A percentile compares a stretch with the other conserved stretches of the same genome.
Evolutionary conservation across 306 rosid genomes (phyloP).

Genomic region (Quercus variabilis): DNA sequence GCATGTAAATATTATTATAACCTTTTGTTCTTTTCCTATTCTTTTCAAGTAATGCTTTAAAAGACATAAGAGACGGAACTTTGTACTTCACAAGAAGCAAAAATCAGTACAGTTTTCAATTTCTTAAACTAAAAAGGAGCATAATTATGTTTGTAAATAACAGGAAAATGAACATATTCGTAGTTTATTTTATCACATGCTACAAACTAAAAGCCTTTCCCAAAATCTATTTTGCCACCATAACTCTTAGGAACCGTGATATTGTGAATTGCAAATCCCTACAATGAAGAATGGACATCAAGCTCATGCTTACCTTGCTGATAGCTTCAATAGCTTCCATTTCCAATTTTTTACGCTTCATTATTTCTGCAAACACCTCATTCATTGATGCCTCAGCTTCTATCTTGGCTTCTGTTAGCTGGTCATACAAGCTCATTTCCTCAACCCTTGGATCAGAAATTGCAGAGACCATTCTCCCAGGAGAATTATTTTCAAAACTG

Average conservation of each 20-base stretch:
- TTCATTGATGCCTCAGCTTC: slow-evolving; percentile 49
- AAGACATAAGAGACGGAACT: not conserved
- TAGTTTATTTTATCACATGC: not conserved
- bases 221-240: not conserved
- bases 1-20: not conserved
- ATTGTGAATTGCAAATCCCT: not conserved
- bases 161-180: slow-evolving; percentile 1
- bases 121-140: slow-evolving; percentile 4
- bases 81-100: slow-evolving; percentile 8
- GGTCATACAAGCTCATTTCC: slow-evolving; percentile 38
- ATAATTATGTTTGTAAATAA: slow-evolving; percentile 6
- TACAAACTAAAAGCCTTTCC: not conserved
- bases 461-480: slow-evolving; percentile 26
- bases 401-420: slow-evolving; percentile 39
- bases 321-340: slow-evolving; percentile 53
- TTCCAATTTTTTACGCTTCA: slow-evolving; percentile 50
- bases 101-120: slow-evolving; percentile 5
- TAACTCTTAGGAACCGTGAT: not conserved
- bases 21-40: slow-evolving; percentile 2
- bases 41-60: slow-evolving; percentile 9
- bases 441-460: slow-evolving; percentile 38
- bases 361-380: slow-evolving; percentile 36
- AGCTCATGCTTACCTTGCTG: slow-evolving; percentile 47
- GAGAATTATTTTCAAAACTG: slow-evolving; percentile 45
- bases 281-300: not conserved